Conservation (phyloP, 2,329 filamentous ascomycete genomes). For the Penicillium sp. region DNA sequence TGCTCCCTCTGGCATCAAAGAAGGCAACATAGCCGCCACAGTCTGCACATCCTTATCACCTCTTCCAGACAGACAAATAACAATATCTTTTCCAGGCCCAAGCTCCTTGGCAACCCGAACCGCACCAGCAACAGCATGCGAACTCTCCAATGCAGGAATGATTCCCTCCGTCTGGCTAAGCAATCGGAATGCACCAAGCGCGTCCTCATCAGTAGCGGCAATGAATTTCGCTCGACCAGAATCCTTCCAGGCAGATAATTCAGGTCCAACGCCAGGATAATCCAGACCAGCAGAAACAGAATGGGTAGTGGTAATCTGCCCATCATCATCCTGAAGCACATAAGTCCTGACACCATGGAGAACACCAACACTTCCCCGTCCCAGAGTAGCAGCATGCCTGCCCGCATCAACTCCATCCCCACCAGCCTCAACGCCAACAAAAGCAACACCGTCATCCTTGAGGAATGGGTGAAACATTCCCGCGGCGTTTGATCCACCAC, state of each 20-base stretch:
- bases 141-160: constrained; percentile 88
- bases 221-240: constrained; percentile 78
- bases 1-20: background rate
- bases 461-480: constrained; percentile 98
- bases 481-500: constrained; percentile 85
- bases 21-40: constrained; percentile 78
- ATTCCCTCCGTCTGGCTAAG: constrained; percentile 89
- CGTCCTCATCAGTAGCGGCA: constrained; percentile 83
- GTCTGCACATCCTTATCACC: constrained; percentile 98
- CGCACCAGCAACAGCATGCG: constrained; percentile 85
- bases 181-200: constrained; percentile 78
- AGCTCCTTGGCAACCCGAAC: constrained; percentile 87
- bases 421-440: constrained; percentile 89
- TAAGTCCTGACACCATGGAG: constrained; percentile 93
- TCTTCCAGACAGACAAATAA: constrained; percentile 85
- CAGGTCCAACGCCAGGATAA: constrained; percentile 92
- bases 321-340: constrained; percentile 83
- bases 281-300: constrained; percentile 92
- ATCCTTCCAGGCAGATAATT: constrained; percentile 89
- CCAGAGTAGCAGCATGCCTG: constrained; percentile 81
- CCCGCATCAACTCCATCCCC: constrained; percentile 81
- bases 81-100: constrained; percentile 78
- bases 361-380: constrained; percentile 83
- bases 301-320: constrained; percentile 88
- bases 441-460: constrained; percentile 74